These are phyloP conservation scores for Sugiyamaella neomexicana DNA, from an alignment of 1,139 yeast genomes.

Conservation along the genomic window DNA sequence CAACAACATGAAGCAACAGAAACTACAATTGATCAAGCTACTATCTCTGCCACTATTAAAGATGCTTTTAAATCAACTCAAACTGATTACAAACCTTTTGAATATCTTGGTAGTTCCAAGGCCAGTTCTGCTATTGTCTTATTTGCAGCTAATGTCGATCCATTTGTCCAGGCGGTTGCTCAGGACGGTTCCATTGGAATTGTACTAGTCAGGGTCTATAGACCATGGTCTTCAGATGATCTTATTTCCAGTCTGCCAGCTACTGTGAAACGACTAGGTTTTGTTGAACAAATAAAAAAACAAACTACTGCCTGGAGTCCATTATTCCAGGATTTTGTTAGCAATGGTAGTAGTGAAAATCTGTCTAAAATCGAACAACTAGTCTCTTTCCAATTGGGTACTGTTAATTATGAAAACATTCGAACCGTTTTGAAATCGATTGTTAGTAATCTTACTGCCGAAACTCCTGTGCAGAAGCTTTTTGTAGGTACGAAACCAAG, in stretches of 20 bases:
- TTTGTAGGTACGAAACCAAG: slow-evolving; percentile 50
- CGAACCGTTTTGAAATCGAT: slow-evolving; percentile 51
- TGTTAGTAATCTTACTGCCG: slow-evolving; percentile 52
- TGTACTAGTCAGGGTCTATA: slow-evolving; percentile 60
- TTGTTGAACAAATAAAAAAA: slow-evolving; percentile 60
- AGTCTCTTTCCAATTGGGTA: slow-evolving; percentile 61
- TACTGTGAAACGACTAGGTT: slow-evolving; percentile 56
- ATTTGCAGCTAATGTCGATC: slow-evolving; percentile 57
- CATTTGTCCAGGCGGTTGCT: slow-evolving; percentile 46
- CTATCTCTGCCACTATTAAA: slow-evolving; percentile 33
- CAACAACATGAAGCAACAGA: background rate
- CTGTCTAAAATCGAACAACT: slow-evolving; percentile 32
- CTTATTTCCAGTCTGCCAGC: slow-evolving; percentile 57
- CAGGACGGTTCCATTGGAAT: slow-evolving; percentile 47
- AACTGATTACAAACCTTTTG: slow-evolving; percentile 42
- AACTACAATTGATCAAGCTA: slow-evolving; percentile 19
- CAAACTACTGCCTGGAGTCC: slow-evolving; percentile 59
- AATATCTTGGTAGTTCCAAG: slow-evolving; percentile 43
- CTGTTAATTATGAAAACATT: slow-evolving; percentile 48
- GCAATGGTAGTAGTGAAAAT: slow-evolving; percentile 39
- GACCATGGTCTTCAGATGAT: slow-evolving; percentile 63
- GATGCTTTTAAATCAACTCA: slow-evolving; percentile 23
- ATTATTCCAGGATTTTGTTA: slow-evolving; percentile 73
- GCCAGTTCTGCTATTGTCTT: slow-evolving; percentile 57
- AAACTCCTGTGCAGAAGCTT: slow-evolving; percentile 62